These are phyloP conservation scores for Calvatia gigantea DNA, from an alignment of 768 basidiomycete species.

Conservation along the genomic window DNA sequence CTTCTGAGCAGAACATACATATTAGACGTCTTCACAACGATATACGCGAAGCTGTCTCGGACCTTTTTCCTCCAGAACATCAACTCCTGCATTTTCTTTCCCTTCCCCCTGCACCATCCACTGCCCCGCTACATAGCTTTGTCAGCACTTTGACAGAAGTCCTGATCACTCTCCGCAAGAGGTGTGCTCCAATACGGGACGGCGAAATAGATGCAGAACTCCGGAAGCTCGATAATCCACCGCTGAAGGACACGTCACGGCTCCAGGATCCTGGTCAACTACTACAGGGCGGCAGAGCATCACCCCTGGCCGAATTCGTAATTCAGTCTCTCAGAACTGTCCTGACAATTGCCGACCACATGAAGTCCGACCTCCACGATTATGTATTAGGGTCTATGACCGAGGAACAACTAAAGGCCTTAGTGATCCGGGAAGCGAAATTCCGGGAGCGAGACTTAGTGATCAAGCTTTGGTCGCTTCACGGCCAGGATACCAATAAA, in stretches of 20 bases:
- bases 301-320: constrained; percentile 44
- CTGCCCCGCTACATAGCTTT: constrained; percentile 60
- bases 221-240: constrained; percentile 10
- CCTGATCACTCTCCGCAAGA: constrained; percentile 45
- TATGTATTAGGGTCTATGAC: constrained; percentile 64
- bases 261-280: background rate
- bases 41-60: constrained; percentile 42
- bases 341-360: constrained; percentile 51
- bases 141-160: constrained; percentile 53
- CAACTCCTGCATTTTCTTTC: constrained; percentile 48
- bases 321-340: constrained; percentile 44
- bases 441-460: constrained; percentile 52
- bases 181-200: constrained; percentile 70
- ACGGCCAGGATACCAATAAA: background rate
- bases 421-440: constrained; percentile 52
- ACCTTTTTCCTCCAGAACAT: constrained; percentile 58
- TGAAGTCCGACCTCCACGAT: constrained; percentile 68
- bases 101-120: constrained; percentile 62
- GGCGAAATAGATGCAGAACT: constrained; percentile 44
- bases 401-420: constrained; percentile 50
- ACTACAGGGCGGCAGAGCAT: background rate
- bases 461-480: constrained; percentile 42
- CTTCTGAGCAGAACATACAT: constrained; percentile 56
- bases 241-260: background rate
- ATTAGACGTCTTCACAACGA: constrained; percentile 56